Conservation (phyloP, 495 filamentous ascomycete genomes). For the Neurospora sp. region DNA sequence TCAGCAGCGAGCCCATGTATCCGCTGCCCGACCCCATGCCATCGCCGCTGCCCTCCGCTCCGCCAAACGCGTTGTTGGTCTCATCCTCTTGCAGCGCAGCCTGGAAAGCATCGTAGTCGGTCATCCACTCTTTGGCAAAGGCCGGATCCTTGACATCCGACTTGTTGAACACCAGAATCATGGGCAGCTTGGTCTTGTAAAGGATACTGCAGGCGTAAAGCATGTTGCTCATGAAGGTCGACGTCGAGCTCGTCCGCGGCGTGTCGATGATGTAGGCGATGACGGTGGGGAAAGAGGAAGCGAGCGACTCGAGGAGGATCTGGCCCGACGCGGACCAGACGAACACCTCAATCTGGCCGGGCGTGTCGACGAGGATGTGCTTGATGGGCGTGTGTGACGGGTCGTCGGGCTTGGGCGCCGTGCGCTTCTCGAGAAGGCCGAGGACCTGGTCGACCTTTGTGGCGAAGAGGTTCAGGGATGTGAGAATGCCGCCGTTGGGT, state of each 20-base stretch:
- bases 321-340: constrained; percentile 92
- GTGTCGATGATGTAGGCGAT: constrained; percentile 98
- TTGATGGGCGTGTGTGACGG: constrained; percentile 56
- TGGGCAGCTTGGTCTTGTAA: constrained; percentile 95
- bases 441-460: constrained; percentile 97
- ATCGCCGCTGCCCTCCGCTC: constrained; percentile 52
- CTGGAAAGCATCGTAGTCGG: constrained; percentile 94
- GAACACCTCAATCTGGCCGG: constrained; percentile 96
- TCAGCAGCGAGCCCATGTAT: constrained; percentile 93
- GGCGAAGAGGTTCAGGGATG: constrained; percentile 88
- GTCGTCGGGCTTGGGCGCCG: constrained; percentile 50
- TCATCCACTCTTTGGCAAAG: constrained; percentile 99
- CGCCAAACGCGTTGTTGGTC: constrained; percentile 64
- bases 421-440: constrained; percentile 77
- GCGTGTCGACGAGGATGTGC: constrained; percentile 87
- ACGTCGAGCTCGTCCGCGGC: constrained; percentile 80
- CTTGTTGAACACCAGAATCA: constrained; percentile 99
- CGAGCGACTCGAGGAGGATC: constrained; percentile 87
- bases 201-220: constrained; percentile 95
- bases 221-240: constrained; percentile 99
- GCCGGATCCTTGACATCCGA: constrained; percentile 84
- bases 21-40: constrained; percentile 60
- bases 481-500: constrained; percentile 96
- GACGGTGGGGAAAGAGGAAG: constrained; percentile 87
- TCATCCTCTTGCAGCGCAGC: constrained; percentile 72